Conservation (phyloP, 2,329 filamentous ascomycete genomes). For the Xylariaceae sp. region DNA sequence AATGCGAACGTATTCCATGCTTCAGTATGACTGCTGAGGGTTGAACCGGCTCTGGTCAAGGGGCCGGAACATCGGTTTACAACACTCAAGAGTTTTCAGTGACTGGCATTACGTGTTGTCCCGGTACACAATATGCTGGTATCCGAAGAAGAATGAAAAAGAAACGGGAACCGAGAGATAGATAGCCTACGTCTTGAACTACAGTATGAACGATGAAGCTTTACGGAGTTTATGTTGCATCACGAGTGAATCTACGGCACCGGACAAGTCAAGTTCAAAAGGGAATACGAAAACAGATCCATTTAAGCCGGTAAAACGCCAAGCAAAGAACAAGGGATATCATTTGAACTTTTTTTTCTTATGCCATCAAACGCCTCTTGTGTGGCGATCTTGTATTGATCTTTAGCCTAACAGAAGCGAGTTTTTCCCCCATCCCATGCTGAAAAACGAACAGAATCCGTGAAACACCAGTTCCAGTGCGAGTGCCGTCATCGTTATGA, state of each 20-base stretch:
- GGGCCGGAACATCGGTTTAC: too few species aligned
- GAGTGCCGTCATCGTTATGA: constrained; percentile 24
- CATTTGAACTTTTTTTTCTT: not conserved
- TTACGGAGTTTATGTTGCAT: not conserved
- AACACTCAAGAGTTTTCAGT: too few species aligned
- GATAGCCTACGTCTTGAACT: too few species aligned
- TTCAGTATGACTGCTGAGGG: too few species aligned
- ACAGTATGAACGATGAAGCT: too few species aligned
- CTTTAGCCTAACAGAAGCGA: constrained; percentile 31
- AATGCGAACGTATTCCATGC: too few species aligned
- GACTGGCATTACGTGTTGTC: too few species aligned
- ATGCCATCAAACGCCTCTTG: constrained; percentile 22
- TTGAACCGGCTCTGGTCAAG: too few species aligned
- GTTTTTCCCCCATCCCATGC: constrained; percentile 29
- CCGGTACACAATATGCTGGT: too few species aligned
- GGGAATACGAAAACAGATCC: not conserved
- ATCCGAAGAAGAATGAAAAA: too few species aligned
- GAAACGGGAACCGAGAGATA: too few species aligned
- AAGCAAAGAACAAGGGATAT: not conserved
- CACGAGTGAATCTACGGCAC: not conserved
- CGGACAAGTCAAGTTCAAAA: not conserved
- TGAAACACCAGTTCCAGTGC: constrained; percentile 35
- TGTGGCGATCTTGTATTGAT: constrained; percentile 33
- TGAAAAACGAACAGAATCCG: constrained; percentile 33
- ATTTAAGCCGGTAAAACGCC: not conserved